Evolutionary conservation across 768 basidiomycete genomes (phyloP).

Genomic region (Polyporus arcularius): DNA sequence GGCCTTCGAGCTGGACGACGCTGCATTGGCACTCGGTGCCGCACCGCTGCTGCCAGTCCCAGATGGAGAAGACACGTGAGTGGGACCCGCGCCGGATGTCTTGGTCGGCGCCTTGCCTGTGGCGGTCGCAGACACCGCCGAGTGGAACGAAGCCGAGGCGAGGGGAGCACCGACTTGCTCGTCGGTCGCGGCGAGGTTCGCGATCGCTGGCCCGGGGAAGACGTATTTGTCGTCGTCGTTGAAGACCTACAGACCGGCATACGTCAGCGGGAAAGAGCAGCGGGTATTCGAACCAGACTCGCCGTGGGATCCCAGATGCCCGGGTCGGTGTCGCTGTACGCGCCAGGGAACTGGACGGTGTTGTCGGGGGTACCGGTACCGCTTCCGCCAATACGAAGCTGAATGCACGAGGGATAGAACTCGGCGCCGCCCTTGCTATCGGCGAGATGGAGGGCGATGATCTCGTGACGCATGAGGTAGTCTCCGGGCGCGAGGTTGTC

Average conservation of each 20-base stretch:
- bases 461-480: conserved; percentile 79
- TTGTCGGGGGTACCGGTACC: conserved; percentile 51
- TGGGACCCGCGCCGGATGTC: not conserved
- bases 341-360: conserved; percentile 67
- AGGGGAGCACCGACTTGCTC: conserved; percentile 12
- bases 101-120: conserved; percentile 1
- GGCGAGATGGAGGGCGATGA: conserved; percentile 75
- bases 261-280: not conserved
- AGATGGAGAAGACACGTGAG: not conserved
- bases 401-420: conserved; percentile 76
- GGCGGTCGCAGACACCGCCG: conserved; percentile 11
- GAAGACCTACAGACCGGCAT: conserved; percentile 26
- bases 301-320: conserved; percentile 67
- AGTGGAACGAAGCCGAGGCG: conserved; percentile 20
- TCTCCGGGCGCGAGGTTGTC: conserved; percentile 61
- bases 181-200: conserved; percentile 24
- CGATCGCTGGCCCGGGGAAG: conserved; percentile 32
- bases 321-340: conserved; percentile 69
- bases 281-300: conserved; percentile 5
- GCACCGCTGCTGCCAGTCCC: not conserved
- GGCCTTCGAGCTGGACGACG: conserved; percentile 6
- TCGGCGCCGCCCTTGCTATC: conserved; percentile 63
- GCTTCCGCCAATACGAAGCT: conserved; percentile 53
- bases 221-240: conserved; percentile 26
- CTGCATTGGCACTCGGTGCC: not conserved